Evolutionary conservation across 257 asterid genomes (phyloP), one percentile per base, ranked within the genome.

Genomic region (Datura wrightii): DNA sequence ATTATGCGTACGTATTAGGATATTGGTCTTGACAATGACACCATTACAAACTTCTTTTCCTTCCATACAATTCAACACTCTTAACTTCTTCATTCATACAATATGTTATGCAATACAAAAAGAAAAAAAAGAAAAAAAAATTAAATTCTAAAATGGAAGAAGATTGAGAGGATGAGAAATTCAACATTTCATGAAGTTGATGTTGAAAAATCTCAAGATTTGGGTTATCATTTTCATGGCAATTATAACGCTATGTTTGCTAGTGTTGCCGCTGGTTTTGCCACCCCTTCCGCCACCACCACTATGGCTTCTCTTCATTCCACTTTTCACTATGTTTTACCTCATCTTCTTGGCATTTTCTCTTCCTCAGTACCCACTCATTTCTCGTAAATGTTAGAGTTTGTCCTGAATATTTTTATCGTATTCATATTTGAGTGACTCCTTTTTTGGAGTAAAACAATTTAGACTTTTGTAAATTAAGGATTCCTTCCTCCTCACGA

Each of bases 211-310:
- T 69, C 1, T 8, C 8, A 41, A 16, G 53, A 69, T 69, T 16
- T 19, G 36, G 36, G 79, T 41, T 69, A 39, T 69, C 41, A 8
- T 41, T 69, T 69, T 69, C 24, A 69, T 69, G 79, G 79, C 16
- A 36, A 15, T 69, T 69, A 6, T 69, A 69, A 41, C 79, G 0
- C 79, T 69, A 16, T 69, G 53, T 69, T 53, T 69, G 4, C 36
- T 69, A 16, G 14, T 69, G 18, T 69, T 69, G 79, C 54, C 79
- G 41, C 19, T 69, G 15, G 34, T 69, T 41, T 36, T 69, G 7
- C 79, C 79, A 69, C 79, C 34, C 53, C 79, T 69, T 39, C 79
- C 79, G 2, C 79, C 54, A 69, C 79, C 79, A 3, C 79, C 79
- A 8, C 52, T 69, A 3, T 69, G 52, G 79, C 79, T 69, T 69